Evolutionary conservation across 192 early-diverging fungal genomes (phyloP).

Genomic region (Entomortierella parvispora): DNA sequence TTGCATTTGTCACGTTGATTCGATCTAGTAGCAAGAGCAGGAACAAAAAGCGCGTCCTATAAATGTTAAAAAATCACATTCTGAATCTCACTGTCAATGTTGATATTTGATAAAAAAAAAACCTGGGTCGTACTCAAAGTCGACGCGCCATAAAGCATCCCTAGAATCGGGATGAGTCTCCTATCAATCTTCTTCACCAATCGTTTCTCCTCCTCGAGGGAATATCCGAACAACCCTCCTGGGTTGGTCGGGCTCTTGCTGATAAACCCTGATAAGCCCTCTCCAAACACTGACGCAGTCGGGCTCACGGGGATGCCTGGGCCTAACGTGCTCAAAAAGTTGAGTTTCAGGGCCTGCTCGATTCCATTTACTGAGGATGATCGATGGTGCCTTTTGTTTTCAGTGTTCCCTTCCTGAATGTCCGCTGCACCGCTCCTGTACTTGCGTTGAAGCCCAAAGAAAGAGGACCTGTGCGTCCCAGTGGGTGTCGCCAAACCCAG

Average conservation of each 20-base stretch:
- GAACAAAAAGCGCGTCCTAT: background rate
- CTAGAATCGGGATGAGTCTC: slow-evolving; percentile 47
- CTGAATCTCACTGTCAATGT: too few relatives aligned
- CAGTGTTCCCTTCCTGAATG: background rate
- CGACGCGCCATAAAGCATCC: slow-evolving; percentile 41
- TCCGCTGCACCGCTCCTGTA: background rate
- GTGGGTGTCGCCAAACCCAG: background rate
- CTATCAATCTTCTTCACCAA: slow-evolving; percentile 55
- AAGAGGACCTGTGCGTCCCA: background rate
- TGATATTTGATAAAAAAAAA: too few relatives aligned
- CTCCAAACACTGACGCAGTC: slow-evolving; percentile 34
- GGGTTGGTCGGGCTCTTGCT: slow-evolving; percentile 9
- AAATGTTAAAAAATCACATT: too few relatives aligned
- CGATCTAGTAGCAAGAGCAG: slow-evolving; percentile 4
- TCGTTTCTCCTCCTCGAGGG: slow-evolving; percentile 39
- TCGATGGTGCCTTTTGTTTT: too few relatives aligned
- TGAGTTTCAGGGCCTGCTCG: slow-evolving; percentile 29
- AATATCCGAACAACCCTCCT: slow-evolving; percentile 33
- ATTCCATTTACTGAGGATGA: slow-evolving; percentile 17
- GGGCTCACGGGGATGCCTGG: slow-evolving; percentile 38
- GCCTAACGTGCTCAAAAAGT: slow-evolving; percentile 34
- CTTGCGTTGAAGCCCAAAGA: background rate
- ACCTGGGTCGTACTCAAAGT: slow-evolving; percentile 19
- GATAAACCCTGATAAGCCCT: slow-evolving; percentile 20
- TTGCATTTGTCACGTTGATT: slow-evolving; percentile 35